Evolutionary conservation across 768 basidiomycete genomes (phyloP).

Genomic region (Pisolithus albus): DNA sequence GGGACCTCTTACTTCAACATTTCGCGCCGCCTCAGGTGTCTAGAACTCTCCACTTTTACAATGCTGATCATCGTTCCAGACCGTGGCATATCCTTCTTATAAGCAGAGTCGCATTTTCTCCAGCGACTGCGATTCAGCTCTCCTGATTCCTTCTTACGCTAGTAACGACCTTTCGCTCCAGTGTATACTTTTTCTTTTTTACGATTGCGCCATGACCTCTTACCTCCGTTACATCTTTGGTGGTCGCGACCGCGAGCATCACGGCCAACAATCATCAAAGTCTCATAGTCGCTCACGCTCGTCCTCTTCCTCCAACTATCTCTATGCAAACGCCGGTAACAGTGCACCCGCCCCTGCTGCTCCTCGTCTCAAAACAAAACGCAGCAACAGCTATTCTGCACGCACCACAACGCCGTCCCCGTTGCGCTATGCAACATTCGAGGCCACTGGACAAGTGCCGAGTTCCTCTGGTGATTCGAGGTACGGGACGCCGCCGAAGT

Average conservation of each 20-base stretch:
- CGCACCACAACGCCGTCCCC: conserved; percentile 34
- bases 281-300: conserved; percentile 40
- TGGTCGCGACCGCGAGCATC: conserved; percentile 20
- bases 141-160: conserved; percentile 9
- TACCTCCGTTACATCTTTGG: conserved; percentile 46
- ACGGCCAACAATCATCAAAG: conserved; percentile 28
- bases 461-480: conserved; percentile 27
- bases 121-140: conserved; percentile 3
- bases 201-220: conserved; percentile 37
- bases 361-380: conserved; percentile 30
- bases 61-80: conserved; percentile 7
- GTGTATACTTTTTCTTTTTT: conserved; percentile 2
- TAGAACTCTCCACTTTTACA: conserved; percentile 12
- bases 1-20: conserved; percentile 29
- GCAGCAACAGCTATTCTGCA: conserved; percentile 35
- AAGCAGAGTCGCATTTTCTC: conserved; percentile 5
- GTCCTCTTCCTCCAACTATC: conserved; percentile 32
- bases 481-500: conserved; percentile 25
- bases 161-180: conserved; percentile 9
- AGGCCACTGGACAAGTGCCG: conserved; percentile 18
- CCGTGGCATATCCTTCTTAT: conserved; percentile 18
- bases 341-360: conserved; percentile 31
- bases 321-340: conserved; percentile 32
- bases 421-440: conserved; percentile 34
- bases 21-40: conserved; percentile 13